Evolutionary conservation across 805 yeast species (phyloP).

Genomic region (Lipomyces sp.): DNA sequence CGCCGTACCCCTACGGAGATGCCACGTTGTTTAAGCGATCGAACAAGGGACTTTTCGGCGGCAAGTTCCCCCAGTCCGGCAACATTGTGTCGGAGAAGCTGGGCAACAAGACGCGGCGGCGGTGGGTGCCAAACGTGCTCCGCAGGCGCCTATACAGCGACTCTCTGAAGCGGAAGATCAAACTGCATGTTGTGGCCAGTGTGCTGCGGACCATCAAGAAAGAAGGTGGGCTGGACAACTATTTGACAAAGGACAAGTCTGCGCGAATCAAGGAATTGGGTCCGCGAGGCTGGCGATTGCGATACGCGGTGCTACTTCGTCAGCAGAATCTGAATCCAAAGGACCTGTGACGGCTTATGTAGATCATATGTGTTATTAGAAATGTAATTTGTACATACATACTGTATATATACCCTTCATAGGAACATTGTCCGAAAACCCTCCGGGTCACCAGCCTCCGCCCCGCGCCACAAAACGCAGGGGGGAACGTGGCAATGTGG

Average conservation of each 20-base stretch:
- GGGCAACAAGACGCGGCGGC: conserved; percentile 65
- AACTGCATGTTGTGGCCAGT: conserved; percentile 65
- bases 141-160: conserved; percentile 81
- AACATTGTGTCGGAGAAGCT: conserved; percentile 69
- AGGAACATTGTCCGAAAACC: too few relatives aligned
- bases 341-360: neutral
- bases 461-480: too few relatives aligned
- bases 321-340: conserved; percentile 9
- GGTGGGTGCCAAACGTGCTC: conserved; percentile 79
- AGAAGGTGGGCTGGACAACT: conserved; percentile 94
- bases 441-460: too few relatives aligned
- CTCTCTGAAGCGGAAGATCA: conserved; percentile 55
- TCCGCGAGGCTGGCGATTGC: conserved; percentile 84
- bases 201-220: conserved; percentile 83
- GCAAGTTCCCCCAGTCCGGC: conserved; percentile 73
- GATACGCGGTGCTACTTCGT: conserved; percentile 61
- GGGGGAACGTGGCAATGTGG: too few relatives aligned
- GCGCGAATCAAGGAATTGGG: conserved; percentile 93
- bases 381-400: neutral
- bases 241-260: conserved; percentile 78
- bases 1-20: conserved; percentile 76
- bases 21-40: conserved; percentile 75
- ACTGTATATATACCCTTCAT: neutral
- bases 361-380: neutral
- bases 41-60: conserved; percentile 88